Percentiles rank a stretch among this genome's conserved stretches.
Conservation (phyloP, 306 rosid genomes). For the Quercus aquifolioides region DNA sequence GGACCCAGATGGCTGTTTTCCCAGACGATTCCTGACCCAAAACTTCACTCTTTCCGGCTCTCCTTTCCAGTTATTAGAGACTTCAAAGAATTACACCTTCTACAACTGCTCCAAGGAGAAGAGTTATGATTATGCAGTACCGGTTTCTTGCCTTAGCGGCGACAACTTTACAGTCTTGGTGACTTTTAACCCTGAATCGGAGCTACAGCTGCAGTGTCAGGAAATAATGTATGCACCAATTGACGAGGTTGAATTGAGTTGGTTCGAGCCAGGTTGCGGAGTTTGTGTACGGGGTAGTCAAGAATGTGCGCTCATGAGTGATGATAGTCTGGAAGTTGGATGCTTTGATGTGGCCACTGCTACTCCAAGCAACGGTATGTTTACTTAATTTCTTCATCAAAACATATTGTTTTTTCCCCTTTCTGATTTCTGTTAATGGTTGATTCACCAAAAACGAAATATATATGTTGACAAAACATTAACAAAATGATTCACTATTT, state of each 20-base stretch:
- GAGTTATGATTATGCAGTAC: neutral
- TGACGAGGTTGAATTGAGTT: constrained; percentile 23
- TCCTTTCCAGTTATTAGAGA: constrained; percentile 20
- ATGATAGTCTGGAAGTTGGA: neutral
- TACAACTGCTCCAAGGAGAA: constrained; percentile 31
- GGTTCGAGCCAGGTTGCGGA: constrained; percentile 40
- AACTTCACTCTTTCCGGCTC: constrained; percentile 11
- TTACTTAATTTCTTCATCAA: neutral
- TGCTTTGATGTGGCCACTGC: constrained; percentile 19
- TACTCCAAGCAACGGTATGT: constrained; percentile 29
- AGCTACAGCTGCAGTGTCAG: no score
- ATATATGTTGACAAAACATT: no score
- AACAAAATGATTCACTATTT: no score
- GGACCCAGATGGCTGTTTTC: constrained; percentile 33
- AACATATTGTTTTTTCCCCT: no score
- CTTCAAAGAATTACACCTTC: constrained; percentile 19
- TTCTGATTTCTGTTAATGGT: no score
- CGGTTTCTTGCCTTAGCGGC: constrained; percentile 31
- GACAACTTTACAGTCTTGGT: neutral
- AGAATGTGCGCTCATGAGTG: constrained; percentile 34
- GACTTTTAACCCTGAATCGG: neutral
- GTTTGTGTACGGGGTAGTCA: constrained; percentile 23
- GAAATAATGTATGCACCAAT: neutral
- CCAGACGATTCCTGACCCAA: constrained; percentile 6
- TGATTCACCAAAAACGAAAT: no score